Evolutionary conservation across 1,139 yeast species (phyloP), one percentile per base, ranked within the genome.

Genomic region (Geotrichum cucujoidarum): DNA sequence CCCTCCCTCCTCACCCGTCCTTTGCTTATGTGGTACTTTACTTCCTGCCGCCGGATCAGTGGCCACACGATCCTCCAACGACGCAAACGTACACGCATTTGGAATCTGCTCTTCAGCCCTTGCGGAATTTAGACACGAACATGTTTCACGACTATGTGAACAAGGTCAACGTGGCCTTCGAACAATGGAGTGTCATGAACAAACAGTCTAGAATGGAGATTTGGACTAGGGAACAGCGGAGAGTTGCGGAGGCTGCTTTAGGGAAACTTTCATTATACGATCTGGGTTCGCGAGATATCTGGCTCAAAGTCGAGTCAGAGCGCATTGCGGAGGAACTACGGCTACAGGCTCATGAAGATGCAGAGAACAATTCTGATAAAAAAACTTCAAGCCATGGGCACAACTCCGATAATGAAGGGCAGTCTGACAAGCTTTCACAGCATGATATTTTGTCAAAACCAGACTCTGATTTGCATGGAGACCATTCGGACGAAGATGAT

Each of bases 51-150:
- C 71, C 77, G 1, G 48, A 60, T 13, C 63, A 62, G 31, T 75
- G 79, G 79, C 77, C 79, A 0, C 72, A 69, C 44, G 77, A 73
- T 46, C 76, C 76, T 1, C 78, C 78, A 11, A 70, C 75, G 1
- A 57, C 62, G 37, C 73, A 72, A 52, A 72, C 76, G 0, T 69
- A 64, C 47, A 51, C 39, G n/a, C 57, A 58, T 34, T 53, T 68
- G 14, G 61, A 64, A 47, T 52, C 53, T 1, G 57, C 58, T 11
- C 45, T 66, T 14, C 62, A 58, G 35, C 55, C 59, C 18, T 27
- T 55, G 30, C 38, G 30, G 6, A 37, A 34, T 37, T 24, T 32
- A 17, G 47, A 46, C 29, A 25, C 13, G 17, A 36, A 35, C 14
- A 37, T 48, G 40, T 51, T 45, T 27, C 44, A 45, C 13, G 53